Percentiles rank a stretch among this genome's conserved stretches.
Conservation (phyloP, 345 rosid species). For the Populus tremula region DNA sequence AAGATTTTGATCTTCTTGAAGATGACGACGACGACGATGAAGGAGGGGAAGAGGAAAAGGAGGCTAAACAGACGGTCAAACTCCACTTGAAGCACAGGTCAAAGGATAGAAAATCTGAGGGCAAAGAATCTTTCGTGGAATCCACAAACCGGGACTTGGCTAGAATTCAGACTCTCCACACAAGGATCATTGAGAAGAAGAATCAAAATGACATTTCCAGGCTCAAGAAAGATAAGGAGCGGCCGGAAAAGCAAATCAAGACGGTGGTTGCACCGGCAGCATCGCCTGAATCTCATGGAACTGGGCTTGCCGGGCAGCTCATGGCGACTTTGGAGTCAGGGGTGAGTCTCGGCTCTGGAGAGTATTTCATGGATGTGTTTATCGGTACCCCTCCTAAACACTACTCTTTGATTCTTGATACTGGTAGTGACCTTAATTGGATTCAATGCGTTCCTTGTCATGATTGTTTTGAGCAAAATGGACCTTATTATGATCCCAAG, state of each 20-base stretch:
- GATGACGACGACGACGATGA: background rate
- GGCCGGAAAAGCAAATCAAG: slow-evolving; percentile 9
- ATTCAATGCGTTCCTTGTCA: slow-evolving; percentile 83
- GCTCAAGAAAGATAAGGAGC: slow-evolving; percentile 27
- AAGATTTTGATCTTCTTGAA: slow-evolving; percentile 4
- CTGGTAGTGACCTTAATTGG: slow-evolving; percentile 96
- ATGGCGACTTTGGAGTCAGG: slow-evolving; percentile 85
- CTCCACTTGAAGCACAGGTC: slow-evolving; percentile 62
- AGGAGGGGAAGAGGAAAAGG: background rate
- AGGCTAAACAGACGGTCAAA: slow-evolving; percentile 45
- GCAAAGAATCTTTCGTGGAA: slow-evolving; percentile 43
- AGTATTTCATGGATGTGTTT: slow-evolving; percentile 91
- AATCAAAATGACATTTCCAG: slow-evolving; percentile 57
- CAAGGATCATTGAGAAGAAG: slow-evolving; percentile 66
- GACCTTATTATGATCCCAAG: slow-evolving; percentile 63
- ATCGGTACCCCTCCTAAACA: slow-evolving; percentile 89
- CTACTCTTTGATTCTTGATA: slow-evolving; percentile 87
- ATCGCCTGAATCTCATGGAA: slow-evolving; percentile 31
- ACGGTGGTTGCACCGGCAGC: slow-evolving; percentile 22
- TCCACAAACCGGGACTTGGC: slow-evolving; percentile 55
- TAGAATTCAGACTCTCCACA: slow-evolving; percentile 70
- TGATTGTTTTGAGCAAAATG: slow-evolving; percentile 87
- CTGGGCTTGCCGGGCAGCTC: slow-evolving; percentile 48
- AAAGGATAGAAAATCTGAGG: slow-evolving; percentile 24
- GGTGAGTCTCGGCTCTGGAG: slow-evolving; percentile 80